Percentiles rank a stretch among this genome's conserved stretches.
These are phyloP conservation scores for Citrus sinensis DNA, from an alignment of 345 rosid species.

Conservation along the genomic window DVS_A1.0 CM039165.1:11200501-11201000, in stretches of 20 bases:
- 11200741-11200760: background rate
- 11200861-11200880: background rate
- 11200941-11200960: background rate
- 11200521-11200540: slow-evolving; percentile 55
- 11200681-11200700: slow-evolving; percentile 4
- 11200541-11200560: slow-evolving; percentile 60
- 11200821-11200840: background rate
- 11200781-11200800: background rate
- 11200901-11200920: background rate
- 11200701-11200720: background rate
- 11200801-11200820: background rate
- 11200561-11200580: slow-evolving; percentile 42
- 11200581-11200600: slow-evolving; percentile 39
- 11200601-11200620: slow-evolving; percentile 64
- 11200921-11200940: background rate
- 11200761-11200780: background rate
- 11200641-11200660: slow-evolving; percentile 54
- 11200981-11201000: background rate
- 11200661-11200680: slow-evolving; percentile 39
- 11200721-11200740: background rate
- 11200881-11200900: background rate
- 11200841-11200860: background rate
- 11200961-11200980: background rate
- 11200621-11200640: slow-evolving; percentile 54
- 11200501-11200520: slow-evolving; percentile 22